These are phyloP conservation scores for Anisogramma anomala DNA, from an alignment of 2,329 filamentous ascomycete genomes.

Conservation along the genomic window DNA sequence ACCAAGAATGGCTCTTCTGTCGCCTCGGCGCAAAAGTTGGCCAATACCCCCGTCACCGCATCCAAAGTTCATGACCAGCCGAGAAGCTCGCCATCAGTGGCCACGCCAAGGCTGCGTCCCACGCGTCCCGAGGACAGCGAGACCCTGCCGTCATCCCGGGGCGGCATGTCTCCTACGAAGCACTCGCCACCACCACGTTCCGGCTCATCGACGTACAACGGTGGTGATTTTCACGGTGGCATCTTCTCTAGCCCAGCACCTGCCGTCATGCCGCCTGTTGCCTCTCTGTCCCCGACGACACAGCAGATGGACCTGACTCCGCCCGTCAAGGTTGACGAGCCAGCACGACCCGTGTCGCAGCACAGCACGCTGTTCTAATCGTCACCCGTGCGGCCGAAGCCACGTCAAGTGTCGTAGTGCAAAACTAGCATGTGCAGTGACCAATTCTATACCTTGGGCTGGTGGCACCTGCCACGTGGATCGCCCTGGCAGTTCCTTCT, in stretches of 20 bases:
- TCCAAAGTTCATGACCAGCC: conserved; percentile 13
- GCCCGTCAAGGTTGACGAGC: conserved; percentile 42
- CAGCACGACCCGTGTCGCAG: conserved; percentile 7
- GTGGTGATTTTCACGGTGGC: conserved; percentile 17
- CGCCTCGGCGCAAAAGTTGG: conserved; percentile 13
- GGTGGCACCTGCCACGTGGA: neutral
- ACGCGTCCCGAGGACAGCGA: conserved; percentile 22
- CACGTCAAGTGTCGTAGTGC: neutral
- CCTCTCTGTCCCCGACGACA: conserved; percentile 46
- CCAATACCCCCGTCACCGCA: conserved; percentile 10
- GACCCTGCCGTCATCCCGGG: conserved; percentile 32
- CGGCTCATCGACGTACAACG: conserved; percentile 15
- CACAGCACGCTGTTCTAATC: conserved; percentile 2
- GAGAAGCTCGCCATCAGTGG: conserved; percentile 17
- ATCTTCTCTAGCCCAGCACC: conserved; percentile 24
- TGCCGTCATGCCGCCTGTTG: conserved; percentile 45
- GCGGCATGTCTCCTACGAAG: conserved; percentile 41
- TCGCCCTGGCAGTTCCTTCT: neutral
- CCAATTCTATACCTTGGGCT: neutral
- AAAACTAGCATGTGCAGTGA: neutral
- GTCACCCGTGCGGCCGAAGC: conserved; percentile 2
- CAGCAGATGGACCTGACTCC: conserved; percentile 47
- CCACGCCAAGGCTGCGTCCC: conserved; percentile 14
- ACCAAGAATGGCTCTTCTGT: conserved; percentile 20
- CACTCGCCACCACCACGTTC: conserved; percentile 31